Evolutionary conservation across 2,329 filamentous ascomycete genomes (phyloP).

Genomic region (Aureobasidium musti): DNA sequence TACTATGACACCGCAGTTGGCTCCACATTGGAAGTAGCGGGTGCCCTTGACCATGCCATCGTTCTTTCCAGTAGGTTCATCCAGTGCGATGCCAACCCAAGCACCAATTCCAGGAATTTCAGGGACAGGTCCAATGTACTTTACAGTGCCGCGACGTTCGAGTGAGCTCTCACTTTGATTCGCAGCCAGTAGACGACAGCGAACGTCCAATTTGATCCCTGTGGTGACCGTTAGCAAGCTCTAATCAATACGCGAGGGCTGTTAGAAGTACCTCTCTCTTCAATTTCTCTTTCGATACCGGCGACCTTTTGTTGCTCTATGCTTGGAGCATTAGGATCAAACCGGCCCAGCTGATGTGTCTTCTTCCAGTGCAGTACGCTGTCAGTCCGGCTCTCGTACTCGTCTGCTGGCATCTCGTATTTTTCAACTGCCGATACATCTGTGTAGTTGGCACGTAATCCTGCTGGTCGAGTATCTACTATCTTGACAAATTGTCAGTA

Average conservation of each 20-base stretch:
- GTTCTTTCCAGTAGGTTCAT: slow-evolving; percentile 81
- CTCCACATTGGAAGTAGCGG: slow-evolving; percentile 68
- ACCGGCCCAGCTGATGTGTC: slow-evolving; percentile 90
- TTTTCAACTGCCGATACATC: slow-evolving; percentile 83
- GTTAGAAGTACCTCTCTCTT: slow-evolving; percentile 56
- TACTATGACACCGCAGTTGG: slow-evolving; percentile 77
- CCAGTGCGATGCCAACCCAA: slow-evolving; percentile 73
- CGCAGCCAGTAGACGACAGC: slow-evolving; percentile 55
- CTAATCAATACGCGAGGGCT: background rate
- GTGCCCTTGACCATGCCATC: slow-evolving; percentile 68
- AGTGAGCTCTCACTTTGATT: slow-evolving; percentile 53
- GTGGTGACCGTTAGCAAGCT: background rate
- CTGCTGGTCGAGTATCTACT: slow-evolving; percentile 73
- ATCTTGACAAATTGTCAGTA: slow-evolving; percentile 57
- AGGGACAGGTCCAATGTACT: slow-evolving; percentile 71
- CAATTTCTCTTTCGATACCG: slow-evolving; percentile 69
- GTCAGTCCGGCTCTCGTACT: slow-evolving; percentile 84
- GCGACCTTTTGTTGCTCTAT: slow-evolving; percentile 71
- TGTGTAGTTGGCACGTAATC: slow-evolving; percentile 74
- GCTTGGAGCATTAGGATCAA: slow-evolving; percentile 79
- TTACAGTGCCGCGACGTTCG: slow-evolving; percentile 66
- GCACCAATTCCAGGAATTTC: slow-evolving; percentile 64
- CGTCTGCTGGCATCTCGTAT: slow-evolving; percentile 80
- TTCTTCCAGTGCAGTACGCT: slow-evolving; percentile 96
- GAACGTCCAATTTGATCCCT: slow-evolving; percentile 48